phyloP scores from a whole-genome alignment of 1,139 yeast species.

The Williopsis jadinii region DNA sequence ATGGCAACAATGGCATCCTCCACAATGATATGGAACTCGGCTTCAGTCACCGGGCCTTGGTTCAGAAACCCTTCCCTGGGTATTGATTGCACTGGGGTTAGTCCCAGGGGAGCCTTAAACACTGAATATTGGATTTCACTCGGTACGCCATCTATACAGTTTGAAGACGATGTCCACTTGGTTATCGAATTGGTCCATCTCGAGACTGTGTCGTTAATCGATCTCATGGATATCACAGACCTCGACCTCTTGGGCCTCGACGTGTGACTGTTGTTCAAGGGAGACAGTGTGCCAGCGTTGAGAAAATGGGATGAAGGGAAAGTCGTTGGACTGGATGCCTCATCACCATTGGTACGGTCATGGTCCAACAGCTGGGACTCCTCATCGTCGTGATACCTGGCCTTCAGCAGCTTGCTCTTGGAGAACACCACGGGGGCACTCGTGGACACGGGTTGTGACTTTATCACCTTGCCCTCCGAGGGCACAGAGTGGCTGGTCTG shows the following conservation, averaged over 20 bases:
- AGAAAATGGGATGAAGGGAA: too few species aligned
- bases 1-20: conserved; percentile 37
- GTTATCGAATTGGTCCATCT: conserved; percentile 18
- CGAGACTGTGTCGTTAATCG: conserved; percentile 16
- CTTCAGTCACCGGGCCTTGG: conserved; percentile 26
- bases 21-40: conserved; percentile 33
- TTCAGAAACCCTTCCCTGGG: conserved; percentile 28
- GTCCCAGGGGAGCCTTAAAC: conserved; percentile 34
- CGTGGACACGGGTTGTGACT: conserved; percentile 4
- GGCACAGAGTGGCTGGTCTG: too few species aligned
- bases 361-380: too few species aligned
- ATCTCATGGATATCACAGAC: conserved; percentile 15
- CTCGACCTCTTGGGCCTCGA: conserved; percentile 3
- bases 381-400: too few species aligned
- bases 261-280: too few species aligned
- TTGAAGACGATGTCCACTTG: conserved; percentile 15
- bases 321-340: too few species aligned
- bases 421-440: conserved; percentile 6
- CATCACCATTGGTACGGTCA: too few species aligned
- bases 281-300: too few species aligned
- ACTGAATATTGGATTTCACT: conserved; percentile 45
- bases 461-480: neutral
- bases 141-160: conserved; percentile 12
- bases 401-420: too few species aligned
- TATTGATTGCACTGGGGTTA: conserved; percentile 21